Percentiles rank a stretch among this genome's conserved stretches.
These are phyloP conservation scores for Pythium brachiatum DNA, from an alignment of 352 stramenopile genomes.

Conservation along the genomic window DNA sequence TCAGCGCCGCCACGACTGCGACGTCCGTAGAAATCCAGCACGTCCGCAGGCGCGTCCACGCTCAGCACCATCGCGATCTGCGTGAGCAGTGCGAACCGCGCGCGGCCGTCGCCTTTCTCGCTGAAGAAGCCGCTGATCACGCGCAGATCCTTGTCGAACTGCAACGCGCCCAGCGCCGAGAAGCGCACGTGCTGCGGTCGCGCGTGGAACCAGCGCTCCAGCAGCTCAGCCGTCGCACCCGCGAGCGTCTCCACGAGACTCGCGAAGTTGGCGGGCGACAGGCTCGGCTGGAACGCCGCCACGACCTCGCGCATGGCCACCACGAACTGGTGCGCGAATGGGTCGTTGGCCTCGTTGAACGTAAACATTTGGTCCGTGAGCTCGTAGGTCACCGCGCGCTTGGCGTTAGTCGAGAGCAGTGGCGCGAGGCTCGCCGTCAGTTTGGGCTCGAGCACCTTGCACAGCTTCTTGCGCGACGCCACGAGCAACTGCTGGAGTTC, in stretches of 20 bases:
- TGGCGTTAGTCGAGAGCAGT: conserved; percentile 47
- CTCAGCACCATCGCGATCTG: conserved; percentile 73
- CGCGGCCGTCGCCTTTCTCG: conserved; percentile 46
- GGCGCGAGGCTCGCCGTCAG: conserved; percentile 46
- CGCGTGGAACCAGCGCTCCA: conserved; percentile 68
- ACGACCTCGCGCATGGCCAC: conserved; percentile 55
- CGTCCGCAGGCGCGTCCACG: conserved; percentile 69
- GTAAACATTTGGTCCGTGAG: conserved; percentile 85
- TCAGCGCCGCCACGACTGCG: conserved; percentile 58
- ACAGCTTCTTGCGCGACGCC: conserved; percentile 67
- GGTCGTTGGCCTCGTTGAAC: conserved; percentile 86
- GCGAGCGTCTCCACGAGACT: conserved; percentile 52
- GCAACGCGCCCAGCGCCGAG: conserved; percentile 79
- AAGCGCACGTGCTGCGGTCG: conserved; percentile 43
- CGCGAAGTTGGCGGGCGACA: conserved; percentile 63
- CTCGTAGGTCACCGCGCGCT: conserved; percentile 65
- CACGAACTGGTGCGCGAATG: conserved; percentile 78
- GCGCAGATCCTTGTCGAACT: conserved; percentile 87
- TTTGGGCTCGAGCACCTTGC: conserved; percentile 76
- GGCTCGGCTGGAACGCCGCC: conserved; percentile 39
- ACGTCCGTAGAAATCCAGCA: conserved; percentile 73
- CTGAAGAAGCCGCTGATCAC: conserved; percentile 67
- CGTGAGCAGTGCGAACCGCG: conserved; percentile 53
- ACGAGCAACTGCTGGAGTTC: conserved; percentile 72
- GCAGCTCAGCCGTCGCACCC: conserved; percentile 34